Conservation (phyloP, 371 early-diverging fungal species). For the Apophysomyces sp. region DNA sequence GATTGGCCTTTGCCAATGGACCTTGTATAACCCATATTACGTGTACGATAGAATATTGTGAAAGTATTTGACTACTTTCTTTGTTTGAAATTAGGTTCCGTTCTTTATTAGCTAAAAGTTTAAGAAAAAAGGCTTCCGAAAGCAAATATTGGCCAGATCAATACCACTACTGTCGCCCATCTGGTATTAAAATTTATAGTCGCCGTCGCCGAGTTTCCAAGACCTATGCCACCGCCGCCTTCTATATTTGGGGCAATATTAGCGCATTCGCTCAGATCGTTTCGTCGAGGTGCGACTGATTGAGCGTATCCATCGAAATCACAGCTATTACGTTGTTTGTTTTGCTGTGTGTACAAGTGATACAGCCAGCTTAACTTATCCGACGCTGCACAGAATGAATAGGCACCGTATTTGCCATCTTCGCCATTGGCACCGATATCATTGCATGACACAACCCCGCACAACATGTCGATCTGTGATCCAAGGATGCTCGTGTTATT, state of each 20-base stretch:
- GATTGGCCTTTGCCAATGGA: no score
- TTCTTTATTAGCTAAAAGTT: no score
- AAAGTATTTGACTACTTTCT: no score
- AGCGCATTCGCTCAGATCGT: slow-evolving; percentile 29
- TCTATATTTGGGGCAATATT: slow-evolving; percentile 23
- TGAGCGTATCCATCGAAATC: slow-evolving; percentile 42
- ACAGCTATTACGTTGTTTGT: slow-evolving; percentile 24
- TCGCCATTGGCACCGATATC: slow-evolving; percentile 56
- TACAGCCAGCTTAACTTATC: slow-evolving; percentile 56
- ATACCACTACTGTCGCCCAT: not conserved
- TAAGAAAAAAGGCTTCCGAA: no score
- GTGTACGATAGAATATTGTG: no score
- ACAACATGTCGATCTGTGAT: slow-evolving; percentile 47
- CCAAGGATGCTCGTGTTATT: slow-evolving; percentile 24
- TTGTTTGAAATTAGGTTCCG: no score
- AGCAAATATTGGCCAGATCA: not conserved
- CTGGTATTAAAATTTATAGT: not conserved
- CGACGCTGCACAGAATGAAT: slow-evolving; percentile 50
- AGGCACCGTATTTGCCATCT: slow-evolving; percentile 55
- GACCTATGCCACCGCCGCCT: not conserved
- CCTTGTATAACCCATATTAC: no score
- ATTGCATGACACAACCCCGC: slow-evolving; percentile 50
- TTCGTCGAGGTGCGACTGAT: slow-evolving; percentile 28
- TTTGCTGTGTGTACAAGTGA: slow-evolving; percentile 19
- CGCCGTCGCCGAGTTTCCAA: not conserved